These are phyloP conservation scores for Candida glucosophila DNA, from an alignment of 1,139 yeast species.

Conservation along the genomic window DNA sequence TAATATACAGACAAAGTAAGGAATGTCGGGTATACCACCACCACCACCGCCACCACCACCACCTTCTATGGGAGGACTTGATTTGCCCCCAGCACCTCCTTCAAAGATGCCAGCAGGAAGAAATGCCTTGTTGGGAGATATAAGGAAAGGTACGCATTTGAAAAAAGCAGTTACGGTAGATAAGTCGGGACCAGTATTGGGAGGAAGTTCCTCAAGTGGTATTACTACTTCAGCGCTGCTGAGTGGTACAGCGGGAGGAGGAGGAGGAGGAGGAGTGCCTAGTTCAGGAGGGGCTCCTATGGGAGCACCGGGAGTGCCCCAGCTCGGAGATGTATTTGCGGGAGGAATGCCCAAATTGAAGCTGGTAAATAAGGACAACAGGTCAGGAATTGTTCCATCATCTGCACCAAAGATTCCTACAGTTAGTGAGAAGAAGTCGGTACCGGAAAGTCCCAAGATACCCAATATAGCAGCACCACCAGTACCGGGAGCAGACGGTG, in stretches of 20 bases:
- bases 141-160: constrained; percentile 66
- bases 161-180: constrained; percentile 59
- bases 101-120: constrained; percentile 41
- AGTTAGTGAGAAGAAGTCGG: constrained; percentile 2
- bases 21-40: no score
- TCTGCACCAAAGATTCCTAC: constrained; percentile 29
- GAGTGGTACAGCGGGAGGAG: constrained; percentile 6
- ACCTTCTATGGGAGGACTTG: constrained; percentile 9
- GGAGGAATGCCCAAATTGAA: constrained; percentile 80
- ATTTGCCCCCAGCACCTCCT: constrained; percentile 18
- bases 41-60: constrained; percentile 27
- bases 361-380: constrained; percentile 35
- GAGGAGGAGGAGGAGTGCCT: constrained; percentile 12
- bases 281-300: no score
- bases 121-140: constrained; percentile 81
- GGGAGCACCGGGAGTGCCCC: no score
- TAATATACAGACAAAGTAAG: no score
- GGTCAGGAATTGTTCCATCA: constrained; percentile 35
- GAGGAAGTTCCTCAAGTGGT: constrained; percentile 22
- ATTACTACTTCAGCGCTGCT: constrained; percentile 6
- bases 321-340: constrained; percentile 72
- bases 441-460: constrained; percentile 8
- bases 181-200: constrained; percentile 36
- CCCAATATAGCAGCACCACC: constrained; percentile 3
- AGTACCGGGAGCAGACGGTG: no score